Evolutionary conservation across 192 early-diverging fungal species (phyloP), one percentile per base, ranked within the genome.

Genomic region (Podila epicladia): DNA sequence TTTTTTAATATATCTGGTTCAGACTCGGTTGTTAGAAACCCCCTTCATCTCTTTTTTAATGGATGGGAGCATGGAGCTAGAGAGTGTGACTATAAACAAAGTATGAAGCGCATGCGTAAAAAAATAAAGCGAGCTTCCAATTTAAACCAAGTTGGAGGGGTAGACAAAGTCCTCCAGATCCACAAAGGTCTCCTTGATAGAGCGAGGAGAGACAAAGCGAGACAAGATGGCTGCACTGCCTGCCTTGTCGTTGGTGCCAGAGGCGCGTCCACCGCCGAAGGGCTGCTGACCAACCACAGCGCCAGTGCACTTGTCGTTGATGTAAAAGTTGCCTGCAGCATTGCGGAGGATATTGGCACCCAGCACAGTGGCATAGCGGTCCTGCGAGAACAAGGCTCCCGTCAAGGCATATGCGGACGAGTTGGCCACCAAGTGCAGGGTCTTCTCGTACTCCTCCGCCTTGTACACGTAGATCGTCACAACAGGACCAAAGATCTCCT

Each of bases 201-300:
- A 92, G 70, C 97, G 95, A 20, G 95, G 92, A 53, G 95, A 96
- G 37, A 96, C 89, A 83, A 97, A 99, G 73, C 97, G 92, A 62
- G 94, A 90, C 49, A 97, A 83, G 66, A 93, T 82, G n/a, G 84
- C 86, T 24, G 90, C 90, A 89, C 89, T 87, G 58, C 97, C 97
- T 20, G 96, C 97, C 90, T 99, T 99, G 82, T 99, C 97, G 82
- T 99, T 99, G n/a, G 97, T 99, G 55, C 97, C 97, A 20, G 95
- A 96, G 20, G 89, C 93, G 71, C 96, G 91, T 72, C 90, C 91
- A 72, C 97, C 97, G 73, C 97, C 97, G 82, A 99, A 99, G 26
- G 97, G 93, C 88, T 99, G 97, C 85, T 99, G 97, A 67, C 97
- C 96, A 51, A 98, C 97, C 31, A 98, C 94, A 41, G 97, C 97